Percentiles rank a stretch among this genome's conserved stretches.
Conservation (phyloP, 345 rosid species). For the Erodium maritimum region DNA sequence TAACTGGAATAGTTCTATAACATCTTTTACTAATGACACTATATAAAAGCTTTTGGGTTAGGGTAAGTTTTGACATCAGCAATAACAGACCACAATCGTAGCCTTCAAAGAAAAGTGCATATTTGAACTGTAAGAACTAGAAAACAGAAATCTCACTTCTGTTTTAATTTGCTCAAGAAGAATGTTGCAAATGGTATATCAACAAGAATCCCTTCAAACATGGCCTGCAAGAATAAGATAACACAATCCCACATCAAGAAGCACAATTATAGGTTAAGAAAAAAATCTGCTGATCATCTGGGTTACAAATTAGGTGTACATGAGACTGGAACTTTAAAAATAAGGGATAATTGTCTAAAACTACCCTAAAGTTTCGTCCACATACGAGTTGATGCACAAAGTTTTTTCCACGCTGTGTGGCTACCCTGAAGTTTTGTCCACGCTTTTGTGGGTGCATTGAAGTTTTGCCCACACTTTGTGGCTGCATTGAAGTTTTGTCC, state of each 20-base stretch:
- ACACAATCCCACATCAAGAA: not conserved
- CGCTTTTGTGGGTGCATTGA: too few species aligned
- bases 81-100: not conserved
- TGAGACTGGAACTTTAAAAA: not conserved
- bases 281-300: not conserved
- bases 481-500: too few species aligned
- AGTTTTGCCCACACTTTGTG: too few species aligned
- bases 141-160: conserved; percentile 41
- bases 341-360: too few species aligned
- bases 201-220: conserved; percentile 98
- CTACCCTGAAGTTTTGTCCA: too few species aligned
- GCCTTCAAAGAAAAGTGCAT: not conserved
- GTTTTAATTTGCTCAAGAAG: conserved; percentile 97
- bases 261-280: not conserved
- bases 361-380: too few species aligned
- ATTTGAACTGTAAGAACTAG: not conserved
- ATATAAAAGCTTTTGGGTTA: too few species aligned
- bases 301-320: too few species aligned
- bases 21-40: not conserved
- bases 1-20: not conserved
- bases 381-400: too few species aligned
- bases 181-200: conserved; percentile 98
- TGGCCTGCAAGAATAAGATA: conserved; percentile 51
- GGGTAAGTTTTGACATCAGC: too few species aligned
- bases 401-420: too few species aligned